These are phyloP conservation scores for Hordeum pubiflorum DNA, from an alignment of 202 grass and related monocot species.

Conservation along the genomic window DNA sequence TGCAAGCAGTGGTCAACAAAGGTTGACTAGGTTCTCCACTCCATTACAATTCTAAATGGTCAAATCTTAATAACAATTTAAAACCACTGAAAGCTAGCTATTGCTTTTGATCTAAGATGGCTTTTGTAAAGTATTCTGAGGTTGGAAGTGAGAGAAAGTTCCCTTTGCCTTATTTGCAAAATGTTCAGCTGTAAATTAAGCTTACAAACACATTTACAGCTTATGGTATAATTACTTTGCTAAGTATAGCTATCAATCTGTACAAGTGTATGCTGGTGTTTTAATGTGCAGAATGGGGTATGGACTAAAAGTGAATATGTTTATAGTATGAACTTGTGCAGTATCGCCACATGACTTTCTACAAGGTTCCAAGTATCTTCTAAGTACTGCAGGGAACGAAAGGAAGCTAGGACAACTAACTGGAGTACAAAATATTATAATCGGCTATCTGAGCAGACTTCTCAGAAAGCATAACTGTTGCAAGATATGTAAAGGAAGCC, in stretches of 20 bases:
- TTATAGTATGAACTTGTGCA: neutral
- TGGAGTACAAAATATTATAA: neutral
- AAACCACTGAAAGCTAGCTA: neutral
- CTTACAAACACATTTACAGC: neutral
- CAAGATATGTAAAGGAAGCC: neutral
- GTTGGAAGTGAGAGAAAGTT: neutral
- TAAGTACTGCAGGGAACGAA: neutral
- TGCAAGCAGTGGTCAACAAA: neutral
- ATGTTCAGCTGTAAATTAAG: neutral
- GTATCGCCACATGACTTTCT: neutral
- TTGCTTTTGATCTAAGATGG: neutral
- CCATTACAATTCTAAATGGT: neutral
- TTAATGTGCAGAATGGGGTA: neutral
- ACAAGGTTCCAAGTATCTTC: neutral
- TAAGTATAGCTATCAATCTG: conserved; percentile 8
- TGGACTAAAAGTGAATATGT: neutral
- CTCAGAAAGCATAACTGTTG: neutral
- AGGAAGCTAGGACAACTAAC: neutral
- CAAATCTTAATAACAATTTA: neutral
- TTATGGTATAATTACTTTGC: neutral
- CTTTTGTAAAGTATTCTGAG: neutral
- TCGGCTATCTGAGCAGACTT: neutral
- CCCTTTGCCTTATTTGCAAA: neutral
- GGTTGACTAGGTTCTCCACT: neutral
- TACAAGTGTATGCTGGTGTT: neutral